Evolutionary conservation across 768 basidiomycete species (phyloP).

Genomic region (Gyrodon lividus): DNA sequence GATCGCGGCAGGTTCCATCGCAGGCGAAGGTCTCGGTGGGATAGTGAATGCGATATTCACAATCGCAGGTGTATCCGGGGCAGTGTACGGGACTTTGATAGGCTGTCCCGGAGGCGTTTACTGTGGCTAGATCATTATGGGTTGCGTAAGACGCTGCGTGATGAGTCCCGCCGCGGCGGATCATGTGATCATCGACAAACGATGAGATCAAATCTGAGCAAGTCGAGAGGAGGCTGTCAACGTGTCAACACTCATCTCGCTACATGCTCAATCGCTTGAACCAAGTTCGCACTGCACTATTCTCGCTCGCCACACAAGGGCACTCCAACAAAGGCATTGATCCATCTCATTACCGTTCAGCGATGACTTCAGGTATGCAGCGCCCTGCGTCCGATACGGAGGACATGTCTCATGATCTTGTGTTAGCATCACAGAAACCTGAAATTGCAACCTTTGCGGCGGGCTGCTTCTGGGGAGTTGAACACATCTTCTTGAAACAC

Average conservation of each 20-base stretch:
- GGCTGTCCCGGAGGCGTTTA: conserved; percentile 30
- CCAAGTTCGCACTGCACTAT: conserved; percentile 18
- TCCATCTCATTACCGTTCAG: conserved; percentile 37
- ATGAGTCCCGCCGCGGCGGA: background rate
- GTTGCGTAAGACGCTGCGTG: too few species aligned
- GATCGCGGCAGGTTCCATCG: conserved; percentile 39
- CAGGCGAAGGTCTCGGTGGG: conserved; percentile 40
- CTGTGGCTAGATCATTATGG: conserved; percentile 27
- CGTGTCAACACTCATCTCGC: background rate
- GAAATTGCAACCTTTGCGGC: conserved; percentile 47
- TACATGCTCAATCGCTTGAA: conserved; percentile 28
- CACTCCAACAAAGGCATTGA: conserved; percentile 30
- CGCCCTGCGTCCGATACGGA: too few species aligned
- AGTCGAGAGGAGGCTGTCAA: background rate
- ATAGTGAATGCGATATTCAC: conserved; percentile 33
- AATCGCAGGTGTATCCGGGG: conserved; percentile 29
- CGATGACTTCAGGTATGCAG: conserved; percentile 36
- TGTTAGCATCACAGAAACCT: conserved; percentile 42
- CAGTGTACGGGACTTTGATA: conserved; percentile 25
- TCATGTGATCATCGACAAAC: background rate
- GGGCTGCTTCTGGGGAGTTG: conserved; percentile 86
- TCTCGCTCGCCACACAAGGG: conserved; percentile 21
- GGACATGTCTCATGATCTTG: background rate
- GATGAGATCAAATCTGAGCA: background rate
- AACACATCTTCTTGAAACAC: conserved; percentile 81